Evolutionary conservation across 2,329 filamentous ascomycete species (phyloP).

Genomic region (Aspergillus fructus): DNA sequence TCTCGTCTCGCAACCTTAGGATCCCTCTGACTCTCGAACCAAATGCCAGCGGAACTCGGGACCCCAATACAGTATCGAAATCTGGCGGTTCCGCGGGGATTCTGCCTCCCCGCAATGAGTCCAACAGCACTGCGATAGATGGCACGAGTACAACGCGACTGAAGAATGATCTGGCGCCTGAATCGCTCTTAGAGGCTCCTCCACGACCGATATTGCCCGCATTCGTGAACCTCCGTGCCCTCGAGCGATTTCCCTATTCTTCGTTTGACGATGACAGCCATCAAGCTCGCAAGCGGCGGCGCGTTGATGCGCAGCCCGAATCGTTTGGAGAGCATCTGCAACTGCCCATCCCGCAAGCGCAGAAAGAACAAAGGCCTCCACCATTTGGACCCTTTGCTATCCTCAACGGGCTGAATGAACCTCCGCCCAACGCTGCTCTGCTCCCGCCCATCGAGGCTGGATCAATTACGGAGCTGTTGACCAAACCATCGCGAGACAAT

Average conservation of each 20-base stretch:
- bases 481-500: constrained; percentile 31
- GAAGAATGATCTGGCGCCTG: constrained; percentile 33
- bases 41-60: constrained; percentile 35
- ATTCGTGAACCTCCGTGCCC: constrained; percentile 48
- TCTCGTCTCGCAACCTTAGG: constrained; percentile 41
- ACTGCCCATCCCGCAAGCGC: constrained; percentile 48
- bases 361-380: constrained; percentile 45
- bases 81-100: constrained; percentile 26
- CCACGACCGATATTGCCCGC: constrained; percentile 45
- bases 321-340: constrained; percentile 47
- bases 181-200: constrained; percentile 35
- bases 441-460: constrained; percentile 61
- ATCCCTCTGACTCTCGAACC: constrained; percentile 48
- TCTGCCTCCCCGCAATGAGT: constrained; percentile 37
- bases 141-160: constrained; percentile 37
- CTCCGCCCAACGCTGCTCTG: constrained; percentile 60
- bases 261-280: constrained; percentile 39
- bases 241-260: constrained; percentile 45
- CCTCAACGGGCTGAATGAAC: constrained; percentile 62
- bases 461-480: constrained; percentile 37
- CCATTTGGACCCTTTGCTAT: constrained; percentile 48
- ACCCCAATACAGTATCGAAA: constrained; percentile 31
- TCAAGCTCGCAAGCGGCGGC: constrained; percentile 44
- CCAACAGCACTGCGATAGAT: constrained; percentile 31
- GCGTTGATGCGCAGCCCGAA: constrained; percentile 42